Evolutionary conservation across 805 yeast genomes (phyloP).

Genomic region (Lipomyces lipofer): DNA sequence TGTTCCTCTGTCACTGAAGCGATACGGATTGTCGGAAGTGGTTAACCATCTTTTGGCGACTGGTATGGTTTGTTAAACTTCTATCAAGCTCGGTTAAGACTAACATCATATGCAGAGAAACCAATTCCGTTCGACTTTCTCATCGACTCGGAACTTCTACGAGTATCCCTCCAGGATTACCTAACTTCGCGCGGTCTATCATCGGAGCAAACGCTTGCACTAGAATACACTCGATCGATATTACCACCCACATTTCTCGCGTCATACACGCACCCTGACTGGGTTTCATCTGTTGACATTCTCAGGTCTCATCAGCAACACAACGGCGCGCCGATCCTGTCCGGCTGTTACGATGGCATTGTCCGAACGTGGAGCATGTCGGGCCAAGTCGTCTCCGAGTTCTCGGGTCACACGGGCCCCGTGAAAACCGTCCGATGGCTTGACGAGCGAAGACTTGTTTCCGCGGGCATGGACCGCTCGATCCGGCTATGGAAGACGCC

Average conservation of each 20-base stretch:
- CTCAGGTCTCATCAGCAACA: slow-evolving; percentile 24
- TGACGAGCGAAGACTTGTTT: slow-evolving; percentile 68
- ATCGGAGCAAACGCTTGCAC: slow-evolving; percentile 70
- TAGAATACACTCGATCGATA: slow-evolving; percentile 90
- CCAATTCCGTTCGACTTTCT: slow-evolving; percentile 92
- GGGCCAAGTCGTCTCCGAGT: slow-evolving; percentile 77
- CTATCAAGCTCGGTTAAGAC: background rate
- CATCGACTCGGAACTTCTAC: slow-evolving; percentile 69
- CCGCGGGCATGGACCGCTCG: slow-evolving; percentile 87
- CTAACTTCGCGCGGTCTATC: slow-evolving; percentile 75
- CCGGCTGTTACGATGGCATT: slow-evolving; percentile 93
- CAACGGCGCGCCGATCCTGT: slow-evolving; percentile 54
- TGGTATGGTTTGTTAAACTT: slow-evolving; percentile 9
- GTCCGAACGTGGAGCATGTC: slow-evolving; percentile 84
- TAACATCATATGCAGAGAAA: slow-evolving; percentile 38
- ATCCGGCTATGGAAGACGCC: slow-evolving; percentile 75
- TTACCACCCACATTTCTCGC: slow-evolving; percentile 92
- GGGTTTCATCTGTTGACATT: slow-evolving; percentile 80
- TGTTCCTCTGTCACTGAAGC: slow-evolving; percentile 81
- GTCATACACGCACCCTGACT: slow-evolving; percentile 88
- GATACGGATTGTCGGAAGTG: slow-evolving; percentile 92
- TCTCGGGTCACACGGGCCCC: slow-evolving; percentile 86
- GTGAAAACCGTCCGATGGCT: slow-evolving; percentile 81
- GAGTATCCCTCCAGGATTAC: slow-evolving; percentile 78
- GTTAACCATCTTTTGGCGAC: slow-evolving; percentile 79